Base-by-base conservation (phyloP, 2,329 filamentous ascomycete species). In the Ramularia collo-cygni region DNA sequence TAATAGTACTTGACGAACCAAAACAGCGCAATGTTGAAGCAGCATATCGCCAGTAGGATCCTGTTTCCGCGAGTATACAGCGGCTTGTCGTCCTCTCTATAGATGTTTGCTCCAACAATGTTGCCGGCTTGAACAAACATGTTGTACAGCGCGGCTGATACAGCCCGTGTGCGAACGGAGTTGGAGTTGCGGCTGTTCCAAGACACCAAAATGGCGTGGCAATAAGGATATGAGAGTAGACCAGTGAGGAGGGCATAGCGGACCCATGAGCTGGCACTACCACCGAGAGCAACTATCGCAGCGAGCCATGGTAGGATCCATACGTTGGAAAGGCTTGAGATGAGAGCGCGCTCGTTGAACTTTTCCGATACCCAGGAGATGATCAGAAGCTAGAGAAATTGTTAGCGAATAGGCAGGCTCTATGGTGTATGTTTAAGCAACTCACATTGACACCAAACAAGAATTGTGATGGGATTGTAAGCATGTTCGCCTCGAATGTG, bases 401-500 rank as follows among this genome's bases (percentile, higher is more conserved):
- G 28, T 42, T 32, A 42, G 33, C 14, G 7, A 12, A n/a, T 14
- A 26, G 13, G 18, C 12, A 28, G 7, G 8, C 8, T 12, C n/a
- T 14, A 19, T 2, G 18, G 15, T 4, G 31, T 13, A 16, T 18
- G n/a, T 7, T 13, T 37, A 28, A 72, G 67, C 21, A 42, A 70
- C 42, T 41, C 15, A 58, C 34, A 28, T 51, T 49, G 4, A 51
- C 44, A 4, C 47, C 48, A 24, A 48, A 54, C 41, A 50, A 31
- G 40, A 41, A 50, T 21, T 48, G 41, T 2, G 54, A 60, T 44
- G 74, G 62, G n/a, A 84, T 83, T 0, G 73, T 71, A 3, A 84
- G 67, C 19, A 84, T 57, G 53, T 83, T 84, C 2, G 77, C 71
- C 17, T 76, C 63, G 58, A 84, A 81, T 7, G 75, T 78, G 45